Evolutionary conservation across 192 early-diverging fungal species (phyloP).

Genomic region (Coemansia reversa): DNA sequence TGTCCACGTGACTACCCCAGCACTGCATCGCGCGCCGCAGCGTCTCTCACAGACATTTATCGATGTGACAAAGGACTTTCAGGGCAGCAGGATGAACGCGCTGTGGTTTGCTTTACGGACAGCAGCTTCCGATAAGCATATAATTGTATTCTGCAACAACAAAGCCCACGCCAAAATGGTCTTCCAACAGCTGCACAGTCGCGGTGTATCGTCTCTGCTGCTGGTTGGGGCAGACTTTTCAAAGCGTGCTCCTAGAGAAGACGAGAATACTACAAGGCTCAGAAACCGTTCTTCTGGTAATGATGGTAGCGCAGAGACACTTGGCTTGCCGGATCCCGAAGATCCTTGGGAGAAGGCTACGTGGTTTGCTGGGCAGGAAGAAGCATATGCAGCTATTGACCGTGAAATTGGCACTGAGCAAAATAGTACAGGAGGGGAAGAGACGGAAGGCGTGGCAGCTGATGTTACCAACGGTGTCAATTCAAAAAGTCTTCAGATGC

Average conservation of each 20-base stretch:
- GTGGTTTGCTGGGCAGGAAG: slow-evolving; percentile 25
- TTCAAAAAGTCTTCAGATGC: slow-evolving; percentile 29
- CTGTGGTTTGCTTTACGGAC: slow-evolving; percentile 69
- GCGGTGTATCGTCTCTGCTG: slow-evolving; percentile 55
- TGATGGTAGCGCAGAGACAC: slow-evolving; percentile 1
- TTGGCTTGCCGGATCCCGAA: neutral
- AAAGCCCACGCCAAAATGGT: slow-evolving; percentile 60
- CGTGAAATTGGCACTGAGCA: neutral
- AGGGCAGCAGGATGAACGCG: slow-evolving; percentile 68
- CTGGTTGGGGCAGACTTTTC: slow-evolving; percentile 44
- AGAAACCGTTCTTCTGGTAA: neutral
- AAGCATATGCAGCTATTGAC: slow-evolving; percentile 8
- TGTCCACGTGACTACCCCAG: slow-evolving; percentile 73
- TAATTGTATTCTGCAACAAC: slow-evolving; percentile 88
- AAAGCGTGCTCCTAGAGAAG: neutral
- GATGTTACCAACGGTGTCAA: slow-evolving; percentile 25
- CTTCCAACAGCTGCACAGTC: slow-evolving; percentile 57
- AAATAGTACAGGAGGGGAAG: neutral
- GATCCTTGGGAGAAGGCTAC: slow-evolving; percentile 37
- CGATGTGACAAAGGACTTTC: slow-evolving; percentile 62
- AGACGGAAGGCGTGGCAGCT: neutral
- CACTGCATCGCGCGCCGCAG: slow-evolving; percentile 73
- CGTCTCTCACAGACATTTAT: slow-evolving; percentile 80
- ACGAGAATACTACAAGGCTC: neutral
- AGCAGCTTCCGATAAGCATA: slow-evolving; percentile 63